Base-by-base conservation (phyloP, 2,329 filamentous ascomycete genomes). In the Trichoderma oligosporum region DNA sequence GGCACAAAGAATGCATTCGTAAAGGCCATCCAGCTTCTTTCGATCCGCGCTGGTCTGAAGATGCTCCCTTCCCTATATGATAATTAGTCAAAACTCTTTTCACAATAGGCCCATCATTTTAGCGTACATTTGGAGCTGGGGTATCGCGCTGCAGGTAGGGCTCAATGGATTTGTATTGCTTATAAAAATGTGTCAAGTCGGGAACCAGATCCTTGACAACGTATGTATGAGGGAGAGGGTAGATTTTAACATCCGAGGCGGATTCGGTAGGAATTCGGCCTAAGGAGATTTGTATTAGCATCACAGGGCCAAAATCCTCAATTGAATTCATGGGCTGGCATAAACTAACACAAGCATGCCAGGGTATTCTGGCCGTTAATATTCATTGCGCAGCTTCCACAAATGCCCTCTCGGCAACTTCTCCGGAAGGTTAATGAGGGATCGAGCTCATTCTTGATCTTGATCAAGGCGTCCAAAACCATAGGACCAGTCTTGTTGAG, bases 101-200 rank as follows among this genome's bases (percentile, higher is more conserved):
- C 38, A 45, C 27, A n/a, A 12, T n/a, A 18, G 18, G 11, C 11
- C 41, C 36, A 4, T 51, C 3, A 57, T 45, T 35, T 25, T 12
- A 48, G 81, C 88, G 73, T 82, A 95, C 90, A 71, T 97, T 89
- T 65, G 86, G 84, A 41, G 90, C 79, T 56, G 89, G 87, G 25
- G 90, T 94, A 63, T 92, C 87, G 70, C 91, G 85, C 80, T 97
- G 94, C 54, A 99, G 86, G 75, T 96, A 99, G 41, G 94, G 94
- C 86, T 97, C 96, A 78, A 99, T 97, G 14, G 92, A 97, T 79
- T 97, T 96, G 85, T 99, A 99, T 82, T 99, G 94, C 84, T 97
- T 97, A 85, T 99, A 99, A 80, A 99, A 97, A 71, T 94, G 89
- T 62, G 94, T 99, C 79, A 99, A 80, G 73, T 99, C 94, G 59